These are phyloP conservation scores for Truncatella angustata DNA, from an alignment of 2,329 filamentous ascomycete species.

Conservation along the genomic window DNA sequence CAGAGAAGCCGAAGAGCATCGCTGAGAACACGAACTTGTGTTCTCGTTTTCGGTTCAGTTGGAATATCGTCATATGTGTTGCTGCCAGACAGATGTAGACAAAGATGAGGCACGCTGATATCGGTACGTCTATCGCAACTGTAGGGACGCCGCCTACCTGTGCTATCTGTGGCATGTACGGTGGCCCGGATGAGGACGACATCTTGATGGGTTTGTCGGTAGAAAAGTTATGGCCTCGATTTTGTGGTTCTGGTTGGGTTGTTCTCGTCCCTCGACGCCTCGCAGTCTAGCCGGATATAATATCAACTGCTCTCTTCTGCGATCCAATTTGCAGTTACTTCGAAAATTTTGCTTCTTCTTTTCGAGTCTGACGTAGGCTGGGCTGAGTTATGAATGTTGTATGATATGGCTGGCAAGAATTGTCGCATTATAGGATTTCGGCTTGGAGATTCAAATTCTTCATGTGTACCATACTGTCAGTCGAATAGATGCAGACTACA, in stretches of 20 bases:
- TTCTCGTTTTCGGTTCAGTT: constrained; percentile 28
- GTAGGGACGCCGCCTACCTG: constrained; percentile 6
- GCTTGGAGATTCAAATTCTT: too few species aligned
- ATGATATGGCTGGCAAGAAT: neutral
- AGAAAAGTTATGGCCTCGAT: too few species aligned
- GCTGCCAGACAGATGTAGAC: constrained; percentile 32
- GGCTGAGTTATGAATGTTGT: neutral
- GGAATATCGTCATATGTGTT: constrained; percentile 57
- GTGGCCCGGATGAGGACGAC: constrained; percentile 5
- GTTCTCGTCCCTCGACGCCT: neutral
- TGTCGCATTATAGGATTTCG: neutral
- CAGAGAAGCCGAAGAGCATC: constrained; percentile 35
- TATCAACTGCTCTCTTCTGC: too few species aligned
- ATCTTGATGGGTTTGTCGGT: neutral
- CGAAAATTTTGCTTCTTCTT: too few species aligned
- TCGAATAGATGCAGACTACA: too few species aligned
- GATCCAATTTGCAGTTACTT: too few species aligned
- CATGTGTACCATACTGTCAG: too few species aligned
- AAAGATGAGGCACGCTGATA: constrained; percentile 5
- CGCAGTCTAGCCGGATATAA: neutral
- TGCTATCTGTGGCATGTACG: constrained; percentile 1
- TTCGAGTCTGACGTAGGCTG: neutral
- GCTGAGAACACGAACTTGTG: constrained; percentile 38
- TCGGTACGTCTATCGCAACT: neutral
- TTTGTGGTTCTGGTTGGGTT: neutral